Base-by-base conservation (phyloP, 495 filamentous ascomycete species). In the Daldinia decipiens region DNA sequence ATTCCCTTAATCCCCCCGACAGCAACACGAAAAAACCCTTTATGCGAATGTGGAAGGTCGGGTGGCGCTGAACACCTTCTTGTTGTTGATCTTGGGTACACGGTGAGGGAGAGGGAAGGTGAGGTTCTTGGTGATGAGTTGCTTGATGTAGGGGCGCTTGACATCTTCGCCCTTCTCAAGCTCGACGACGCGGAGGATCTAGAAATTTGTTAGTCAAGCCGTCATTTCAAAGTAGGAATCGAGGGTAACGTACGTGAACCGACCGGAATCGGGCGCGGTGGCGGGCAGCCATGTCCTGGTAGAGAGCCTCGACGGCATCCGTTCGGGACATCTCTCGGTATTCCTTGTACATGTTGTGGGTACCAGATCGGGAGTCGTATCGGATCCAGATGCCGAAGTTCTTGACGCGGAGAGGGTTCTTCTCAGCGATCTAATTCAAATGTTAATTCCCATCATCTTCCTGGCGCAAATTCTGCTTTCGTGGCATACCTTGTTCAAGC, bases 311-410 rank as follows among this genome's bases (percentile, higher is more conserved):
- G 69, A 99, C 95, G 70, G 95, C 95, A 68, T 93, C 95, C 70
- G 89, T 91, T 82, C 95, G 89, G 79, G 92, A 94, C 87, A 97
- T 92, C 89, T 98, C 95, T 81, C 95, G 92, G 90, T 98, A 98
- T 88, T 99, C 95, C 88, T 98, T 98, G 93, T 99, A 99, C 95
- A 99, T 99, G 90, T 99, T 99, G 92, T 99, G 95, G 75, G 96
- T 99, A 76, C 95, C 95, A 76, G 96, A 98, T 84, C 95, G 95
- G 58, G 96, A 98, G 86, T 99, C 94, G 87, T 99, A 99, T 79
- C 95, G 95, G 85, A 99, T 91, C 95, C 95, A 99, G 89, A 99
- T 92, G 82, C 95, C 95, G 85, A 98, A 98, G 91, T 97, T 98
- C 93, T 99, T 99, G 88, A 99, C 94, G 86, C 97, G 97, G 78